Base-by-base conservation (phyloP, 1,139 yeast genomes). In the Saccharomyces hybrid region DNA sequence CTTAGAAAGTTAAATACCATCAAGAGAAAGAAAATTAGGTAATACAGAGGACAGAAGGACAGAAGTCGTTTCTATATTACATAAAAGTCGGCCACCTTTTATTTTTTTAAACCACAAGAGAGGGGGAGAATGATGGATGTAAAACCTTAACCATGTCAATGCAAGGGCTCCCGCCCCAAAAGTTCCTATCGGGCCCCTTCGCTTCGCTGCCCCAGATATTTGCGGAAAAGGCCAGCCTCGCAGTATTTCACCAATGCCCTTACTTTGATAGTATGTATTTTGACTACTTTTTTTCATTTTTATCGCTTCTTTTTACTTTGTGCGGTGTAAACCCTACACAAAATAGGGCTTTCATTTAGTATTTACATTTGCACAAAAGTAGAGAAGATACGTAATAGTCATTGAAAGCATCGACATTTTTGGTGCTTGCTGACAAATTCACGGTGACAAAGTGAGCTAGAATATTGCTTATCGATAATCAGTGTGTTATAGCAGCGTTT, bases 121-220 rank as follows among this genome's bases (percentile, higher is more conserved):
- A 20, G 44, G 44, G 38, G 38, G 38, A 32, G 38, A 32, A 32
- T n/a, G 38, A 32, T 38, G 44, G 44, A 20, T 9, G 44, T 20
- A 38, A 38, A 20, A 38, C 44, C 26, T 38, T 38, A 20, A 38
- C n/a, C 44, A 38, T 38, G 25, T 16, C 38, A n/a, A 38, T n/a
- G 26, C 16, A 31, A 26, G 14, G 41, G 50, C 50, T 25, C 50
- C 30, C 42, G 41, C 49, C 32, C 32, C 32, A 30, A 30, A 28
- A 41, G 46, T 42, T 42, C 27, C 25, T 48, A 48, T 26, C 34
- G 46, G 23, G 48, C 25, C 34, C 46, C 30, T 25, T 38, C 27
- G 9, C 25, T 26, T 26, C 28, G 14, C 20, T 25, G 34, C 38
- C 52, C 52, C 32, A 42, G 31, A 42, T 27, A 50, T n/a, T 48